Evolutionary conservation across 1,139 yeast genomes (phyloP).

Genomic region (Geotrichum bryndzae): DNA sequence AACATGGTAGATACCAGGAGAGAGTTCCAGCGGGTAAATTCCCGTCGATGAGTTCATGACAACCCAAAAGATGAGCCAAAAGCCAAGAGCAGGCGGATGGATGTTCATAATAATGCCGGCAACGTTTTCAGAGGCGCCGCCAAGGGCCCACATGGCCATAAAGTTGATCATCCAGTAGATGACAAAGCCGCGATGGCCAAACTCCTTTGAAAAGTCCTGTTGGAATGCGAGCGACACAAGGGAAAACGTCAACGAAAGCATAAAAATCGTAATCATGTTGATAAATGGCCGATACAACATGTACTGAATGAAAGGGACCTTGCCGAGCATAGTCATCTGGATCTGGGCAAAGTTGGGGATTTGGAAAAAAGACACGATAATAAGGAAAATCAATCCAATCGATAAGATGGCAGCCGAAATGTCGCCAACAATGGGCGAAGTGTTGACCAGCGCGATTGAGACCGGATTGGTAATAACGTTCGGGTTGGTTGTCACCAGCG

Average conservation of each 20-base stretch:
- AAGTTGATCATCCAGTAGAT: constrained; percentile 60
- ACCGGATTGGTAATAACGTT: constrained; percentile 37
- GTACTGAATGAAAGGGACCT: constrained; percentile 43
- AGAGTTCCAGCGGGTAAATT: constrained; percentile 52
- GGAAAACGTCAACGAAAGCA: constrained; percentile 51
- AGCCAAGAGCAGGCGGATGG: constrained; percentile 49
- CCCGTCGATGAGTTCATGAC: constrained; percentile 56
- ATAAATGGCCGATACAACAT: constrained; percentile 46
- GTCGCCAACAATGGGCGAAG: constrained; percentile 46
- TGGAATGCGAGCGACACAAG: constrained; percentile 58
- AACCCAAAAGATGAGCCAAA: constrained; percentile 60
- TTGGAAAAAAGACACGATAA: constrained; percentile 60
- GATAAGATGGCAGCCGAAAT: constrained; percentile 59
- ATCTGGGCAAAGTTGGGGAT: constrained; percentile 53
- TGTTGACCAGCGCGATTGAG: constrained; percentile 31
- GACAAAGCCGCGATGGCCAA: constrained; percentile 57
- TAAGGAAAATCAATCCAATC: constrained; percentile 69
- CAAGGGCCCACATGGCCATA: constrained; percentile 55
- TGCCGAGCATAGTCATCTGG: constrained; percentile 45
- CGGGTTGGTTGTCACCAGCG: constrained; percentile 23
- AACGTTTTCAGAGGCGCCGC: constrained; percentile 58
- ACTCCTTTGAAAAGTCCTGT: constrained; percentile 47
- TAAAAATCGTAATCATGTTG: constrained; percentile 45
- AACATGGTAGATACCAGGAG: constrained; percentile 50
- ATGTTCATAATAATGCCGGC: constrained; percentile 43